Evolutionary conservation across 2,329 filamentous ascomycete species (phyloP), one percentile per base, ranked within the genome.

Genomic region (Fusarium humuli): DNA sequence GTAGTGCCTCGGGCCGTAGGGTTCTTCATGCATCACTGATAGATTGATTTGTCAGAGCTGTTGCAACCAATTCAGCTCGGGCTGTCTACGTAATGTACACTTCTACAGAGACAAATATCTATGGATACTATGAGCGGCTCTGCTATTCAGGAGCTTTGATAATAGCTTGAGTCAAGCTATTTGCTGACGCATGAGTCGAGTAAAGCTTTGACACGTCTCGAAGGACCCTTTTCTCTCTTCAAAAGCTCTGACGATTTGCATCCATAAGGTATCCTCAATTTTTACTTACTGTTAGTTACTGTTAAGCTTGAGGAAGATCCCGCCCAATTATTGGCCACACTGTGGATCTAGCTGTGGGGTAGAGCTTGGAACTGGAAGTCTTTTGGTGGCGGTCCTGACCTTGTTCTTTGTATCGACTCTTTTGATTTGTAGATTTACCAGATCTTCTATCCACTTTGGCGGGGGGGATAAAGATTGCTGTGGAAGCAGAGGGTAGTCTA

Each of bases 281-380:
- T 52, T 52, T 18, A 23, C 14, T 9, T 18, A 23, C 14, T 9
- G 22, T 37, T 37, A n/a, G 29, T 23, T 67, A 41, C 50, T 63
- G 45, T 67, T 50, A 46, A 48, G 67, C 67, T 69, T 66, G 61
- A 34, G 46, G 47, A 55, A 41, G 62, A 57, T 64, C 67, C 57
- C 49, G n/a, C 25, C 48, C n/a, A 52, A 40, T 65, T 44, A 75
- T 76, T 72, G 74, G 71, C 61, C 68, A 70, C 56, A n/a, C 60
- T 59, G 62, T 65, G 68, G 70, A 67, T 45, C 40, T 53, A 59
- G 54, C 55, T 75, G 72, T 75, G 73, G 73, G 73, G 73, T 74
- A 71, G 34, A 61, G 61, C 68, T 74, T 61, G 52, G 57, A 56
- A 64, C 29, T 12, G 6, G 34, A 37, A 13, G 29, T 30, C 6